A percentile compares a stretch with the other conserved stretches of the same genome.
Conservation (phyloP, 139 green algal species). For the Penium margaritaceum region DNA sequence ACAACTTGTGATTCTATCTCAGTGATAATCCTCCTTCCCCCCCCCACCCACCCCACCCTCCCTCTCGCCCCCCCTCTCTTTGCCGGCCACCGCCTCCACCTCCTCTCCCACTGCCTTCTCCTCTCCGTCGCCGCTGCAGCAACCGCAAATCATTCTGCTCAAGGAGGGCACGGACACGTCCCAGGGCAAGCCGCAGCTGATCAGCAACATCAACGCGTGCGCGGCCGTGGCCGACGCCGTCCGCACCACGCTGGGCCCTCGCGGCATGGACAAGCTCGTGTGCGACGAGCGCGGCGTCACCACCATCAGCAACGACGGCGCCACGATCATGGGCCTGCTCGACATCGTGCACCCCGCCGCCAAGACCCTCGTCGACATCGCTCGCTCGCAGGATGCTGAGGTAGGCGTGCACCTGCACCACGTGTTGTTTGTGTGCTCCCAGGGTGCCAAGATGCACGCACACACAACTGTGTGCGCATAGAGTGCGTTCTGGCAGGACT, state of each 20-base stretch:
- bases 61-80: too few species aligned
- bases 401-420: too few species aligned
- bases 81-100: too few species aligned
- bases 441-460: too few species aligned
- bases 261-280: constrained; percentile 99
- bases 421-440: too few species aligned
- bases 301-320: constrained; percentile 95
- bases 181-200: constrained; percentile 89
- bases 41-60: too few species aligned
- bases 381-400: constrained; percentile 85
- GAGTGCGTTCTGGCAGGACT: too few species aligned
- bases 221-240: constrained; percentile 88
- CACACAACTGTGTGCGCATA: too few species aligned
- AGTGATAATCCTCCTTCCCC: too few species aligned
- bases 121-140: too few species aligned
- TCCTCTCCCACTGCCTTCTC: too few species aligned
- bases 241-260: constrained; percentile 82
- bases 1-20: too few species aligned
- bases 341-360: constrained; percentile 96
- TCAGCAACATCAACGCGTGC: constrained; percentile 98
- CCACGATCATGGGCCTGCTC: constrained; percentile 98
- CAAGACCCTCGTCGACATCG: constrained; percentile 93
- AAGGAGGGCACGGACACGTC: constrained; percentile 95
- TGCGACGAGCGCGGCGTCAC: constrained; percentile 74
- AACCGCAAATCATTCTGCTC: constrained; percentile 98